A percentile compares a stretch with the other conserved stretches of the same genome.
Conservation (phyloP, 148 eudicot species). For the Camellia granthamiana region DNA sequence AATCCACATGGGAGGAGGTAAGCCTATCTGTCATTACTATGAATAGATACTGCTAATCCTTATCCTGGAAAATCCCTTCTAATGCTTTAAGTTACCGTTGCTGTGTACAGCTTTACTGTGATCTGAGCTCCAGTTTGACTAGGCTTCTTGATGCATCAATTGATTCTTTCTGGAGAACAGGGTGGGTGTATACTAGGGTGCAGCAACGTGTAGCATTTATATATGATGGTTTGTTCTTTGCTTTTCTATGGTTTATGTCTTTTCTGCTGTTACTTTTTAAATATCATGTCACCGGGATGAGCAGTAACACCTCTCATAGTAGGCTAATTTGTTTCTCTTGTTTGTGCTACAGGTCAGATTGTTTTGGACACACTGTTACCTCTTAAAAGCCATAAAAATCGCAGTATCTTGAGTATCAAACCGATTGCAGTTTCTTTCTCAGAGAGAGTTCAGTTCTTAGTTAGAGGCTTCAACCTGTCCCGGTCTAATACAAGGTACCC, state of each 20-base stretch:
- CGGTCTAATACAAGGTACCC: constrained; percentile 59
- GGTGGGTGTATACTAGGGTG: constrained; percentile 82
- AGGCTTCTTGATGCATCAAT: constrained; percentile 61
- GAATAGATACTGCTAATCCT: not conserved
- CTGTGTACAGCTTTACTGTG: constrained; percentile 56
- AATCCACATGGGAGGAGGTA: constrained; percentile 83
- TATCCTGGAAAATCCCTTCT: not conserved
- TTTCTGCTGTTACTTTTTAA: not conserved
- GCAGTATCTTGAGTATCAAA: constrained; percentile 58
- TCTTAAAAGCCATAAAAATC: constrained; percentile 28
- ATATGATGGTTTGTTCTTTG: constrained; percentile 55
- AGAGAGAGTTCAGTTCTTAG: constrained; percentile 47
- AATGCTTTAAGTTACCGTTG: constrained; percentile 17
- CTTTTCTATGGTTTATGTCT: constrained; percentile 1
- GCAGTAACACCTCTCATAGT: not conserved
- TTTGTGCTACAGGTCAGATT: constrained; percentile 54
- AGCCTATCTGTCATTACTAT: constrained; percentile 7
- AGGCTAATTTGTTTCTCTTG: not conserved
- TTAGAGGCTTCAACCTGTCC: constrained; percentile 60
- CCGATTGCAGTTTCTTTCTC: constrained; percentile 73
- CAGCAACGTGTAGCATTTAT: constrained; percentile 59
- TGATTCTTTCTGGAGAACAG: constrained; percentile 81
- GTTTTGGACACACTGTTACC: constrained; percentile 69
- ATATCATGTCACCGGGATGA: not conserved
- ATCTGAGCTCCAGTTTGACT: constrained; percentile 54